These are phyloP conservation scores for Colletotrichum agaves DNA, from an alignment of 2,329 filamentous ascomycete genomes.

Conservation along the genomic window DNA sequence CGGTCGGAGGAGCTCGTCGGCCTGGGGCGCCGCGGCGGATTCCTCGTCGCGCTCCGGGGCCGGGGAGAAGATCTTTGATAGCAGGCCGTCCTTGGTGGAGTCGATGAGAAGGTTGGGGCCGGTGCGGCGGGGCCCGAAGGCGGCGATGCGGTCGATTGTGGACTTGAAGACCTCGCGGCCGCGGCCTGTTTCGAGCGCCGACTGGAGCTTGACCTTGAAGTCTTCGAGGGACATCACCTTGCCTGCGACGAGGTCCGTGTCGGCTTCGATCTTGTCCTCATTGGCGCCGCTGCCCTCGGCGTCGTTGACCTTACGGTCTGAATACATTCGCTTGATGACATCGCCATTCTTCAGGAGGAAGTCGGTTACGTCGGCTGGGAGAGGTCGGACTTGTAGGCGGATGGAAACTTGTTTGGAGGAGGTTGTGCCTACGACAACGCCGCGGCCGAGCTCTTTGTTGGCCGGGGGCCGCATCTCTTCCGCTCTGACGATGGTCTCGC, in stretches of 20 bases:
- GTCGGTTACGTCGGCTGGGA: slow-evolving; percentile 82
- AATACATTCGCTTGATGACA: slow-evolving; percentile 82
- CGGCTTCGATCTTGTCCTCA: slow-evolving; percentile 56
- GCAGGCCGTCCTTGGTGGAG: slow-evolving; percentile 76
- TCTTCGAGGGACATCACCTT: slow-evolving; percentile 77
- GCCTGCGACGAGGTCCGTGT: slow-evolving; percentile 66
- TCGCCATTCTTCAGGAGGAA: slow-evolving; percentile 85
- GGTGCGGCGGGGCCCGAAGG: slow-evolving; percentile 86
- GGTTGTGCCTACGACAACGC: slow-evolving; percentile 79
- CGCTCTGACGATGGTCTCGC: slow-evolving; percentile 88
- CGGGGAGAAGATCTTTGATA: slow-evolving; percentile 73
- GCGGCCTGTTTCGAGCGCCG: slow-evolving; percentile 76
- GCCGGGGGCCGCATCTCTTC: slow-evolving; percentile 92
- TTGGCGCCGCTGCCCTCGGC: slow-evolving; percentile 45
- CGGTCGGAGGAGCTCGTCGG: slow-evolving; percentile 64
- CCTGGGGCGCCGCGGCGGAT: slow-evolving; percentile 47
- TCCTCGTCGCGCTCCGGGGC: slow-evolving; percentile 39
- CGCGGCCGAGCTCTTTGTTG: slow-evolving; percentile 87
- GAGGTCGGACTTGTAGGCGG: slow-evolving; percentile 78
- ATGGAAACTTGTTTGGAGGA: slow-evolving; percentile 88
- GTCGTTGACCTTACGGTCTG: slow-evolving; percentile 67
- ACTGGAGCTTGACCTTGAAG: slow-evolving; percentile 78
- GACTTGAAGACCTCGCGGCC: slow-evolving; percentile 81
- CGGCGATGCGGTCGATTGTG: slow-evolving; percentile 82
- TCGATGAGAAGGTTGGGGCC: slow-evolving; percentile 94